A percentile compares a stretch with the other conserved stretches of the same genome.
Conservation (phyloP, 352 stramenopile genomes). For the Globisporangium acanthophoron region DNA sequence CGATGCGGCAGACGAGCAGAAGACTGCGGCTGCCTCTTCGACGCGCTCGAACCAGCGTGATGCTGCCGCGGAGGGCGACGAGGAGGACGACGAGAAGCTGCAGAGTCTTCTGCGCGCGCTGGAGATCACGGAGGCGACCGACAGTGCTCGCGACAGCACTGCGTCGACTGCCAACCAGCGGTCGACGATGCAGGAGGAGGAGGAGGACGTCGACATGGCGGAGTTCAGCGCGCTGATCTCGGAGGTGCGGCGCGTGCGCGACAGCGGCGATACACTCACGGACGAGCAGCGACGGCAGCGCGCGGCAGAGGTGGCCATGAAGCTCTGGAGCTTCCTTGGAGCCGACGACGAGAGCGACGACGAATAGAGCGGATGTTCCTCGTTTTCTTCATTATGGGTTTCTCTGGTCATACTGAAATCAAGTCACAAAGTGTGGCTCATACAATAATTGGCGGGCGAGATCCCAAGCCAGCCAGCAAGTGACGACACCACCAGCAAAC, state of each 20-base stretch:
- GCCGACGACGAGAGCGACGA: constrained; percentile 34
- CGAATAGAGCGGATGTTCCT: neutral
- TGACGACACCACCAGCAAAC: constrained; percentile 9
- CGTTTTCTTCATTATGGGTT: neutral
- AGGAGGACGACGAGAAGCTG: constrained; percentile 29
- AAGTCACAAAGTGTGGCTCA: neutral
- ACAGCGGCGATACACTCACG: constrained; percentile 37
- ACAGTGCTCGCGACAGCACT: constrained; percentile 5
- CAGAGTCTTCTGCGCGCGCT: constrained; percentile 43
- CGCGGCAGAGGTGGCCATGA: constrained; percentile 69
- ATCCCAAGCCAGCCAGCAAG: neutral
- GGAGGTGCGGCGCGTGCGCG: constrained; percentile 60
- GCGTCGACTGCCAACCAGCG: neutral
- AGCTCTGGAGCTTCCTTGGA: constrained; percentile 64
- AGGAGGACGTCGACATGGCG: constrained; percentile 47
- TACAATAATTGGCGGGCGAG: neutral
- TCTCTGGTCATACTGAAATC: neutral
- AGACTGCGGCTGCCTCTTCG: constrained; percentile 2
- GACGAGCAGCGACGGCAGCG: constrained; percentile 65
- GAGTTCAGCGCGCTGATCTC: constrained; percentile 60
- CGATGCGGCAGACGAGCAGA: neutral
- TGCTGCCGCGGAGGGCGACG: neutral
- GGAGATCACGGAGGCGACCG: constrained; percentile 24
- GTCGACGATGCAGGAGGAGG: constrained; percentile 7
- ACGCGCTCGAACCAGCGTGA: constrained; percentile 9